phyloP scores from a whole-genome alignment of 176 grass and related monocot species.

The Oryza rufipogon region DNA sequence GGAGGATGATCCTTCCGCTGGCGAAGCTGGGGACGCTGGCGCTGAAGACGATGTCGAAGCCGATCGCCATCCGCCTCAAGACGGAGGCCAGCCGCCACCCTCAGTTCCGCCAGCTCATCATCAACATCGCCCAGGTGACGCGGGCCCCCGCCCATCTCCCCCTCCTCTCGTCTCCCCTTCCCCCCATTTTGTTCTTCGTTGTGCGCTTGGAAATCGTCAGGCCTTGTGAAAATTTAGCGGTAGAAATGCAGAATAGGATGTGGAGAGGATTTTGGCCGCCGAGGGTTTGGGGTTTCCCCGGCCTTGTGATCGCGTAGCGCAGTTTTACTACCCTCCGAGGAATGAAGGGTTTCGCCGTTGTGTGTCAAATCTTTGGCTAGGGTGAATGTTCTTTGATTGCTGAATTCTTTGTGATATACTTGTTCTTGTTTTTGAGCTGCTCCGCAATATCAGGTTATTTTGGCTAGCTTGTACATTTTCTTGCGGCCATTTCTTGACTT shows the following conservation, averaged over 20 bases:
- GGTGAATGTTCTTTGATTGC: not conserved
- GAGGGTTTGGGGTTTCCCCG: not conserved
- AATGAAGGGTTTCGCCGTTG: not conserved
- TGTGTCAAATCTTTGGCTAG: slow-evolving; percentile 1
- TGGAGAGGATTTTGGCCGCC: not conserved
- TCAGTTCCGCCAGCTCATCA: slow-evolving; percentile 64
- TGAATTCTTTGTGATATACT: slow-evolving; percentile 7
- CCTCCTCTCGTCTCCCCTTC: not conserved
- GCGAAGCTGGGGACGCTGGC: slow-evolving; percentile 67
- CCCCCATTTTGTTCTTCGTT: not conserved
- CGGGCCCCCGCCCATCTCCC: not conserved
- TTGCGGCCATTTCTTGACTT: not conserved
- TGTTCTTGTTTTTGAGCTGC: not conserved
- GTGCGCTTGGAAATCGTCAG: not conserved
- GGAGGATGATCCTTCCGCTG: slow-evolving; percentile 68
- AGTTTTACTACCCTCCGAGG: not conserved
- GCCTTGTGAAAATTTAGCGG: not conserved
- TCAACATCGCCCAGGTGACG: slow-evolving; percentile 70
- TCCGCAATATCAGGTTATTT: not conserved
- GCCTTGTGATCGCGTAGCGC: not conserved
- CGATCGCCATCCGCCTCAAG: slow-evolving; percentile 65
- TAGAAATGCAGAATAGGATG: too few species aligned
- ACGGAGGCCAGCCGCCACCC: slow-evolving; percentile 70
- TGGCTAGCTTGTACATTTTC: not conserved
- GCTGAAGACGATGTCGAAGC: slow-evolving; percentile 65